A percentile compares a stretch with the other conserved stretches of the same genome.
Conservation (phyloP, 148 eudicot genomes). For the Cornus suecica region DNA sequence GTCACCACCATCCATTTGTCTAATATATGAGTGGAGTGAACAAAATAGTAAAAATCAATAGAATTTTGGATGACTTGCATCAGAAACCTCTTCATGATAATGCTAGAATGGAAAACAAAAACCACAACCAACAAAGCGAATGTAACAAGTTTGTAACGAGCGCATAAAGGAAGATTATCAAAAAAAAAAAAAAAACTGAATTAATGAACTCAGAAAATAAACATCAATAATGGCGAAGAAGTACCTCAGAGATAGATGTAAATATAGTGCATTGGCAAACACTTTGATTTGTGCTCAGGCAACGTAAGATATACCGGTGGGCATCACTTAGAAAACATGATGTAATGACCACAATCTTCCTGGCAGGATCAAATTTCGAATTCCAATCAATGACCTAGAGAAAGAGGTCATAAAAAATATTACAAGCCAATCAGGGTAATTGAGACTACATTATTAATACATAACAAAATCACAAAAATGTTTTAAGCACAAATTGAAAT, state of each 20-base stretch:
- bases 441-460: neutral
- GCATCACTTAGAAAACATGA: constrained; percentile 85
- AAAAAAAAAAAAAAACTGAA: neutral
- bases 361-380: constrained; percentile 39
- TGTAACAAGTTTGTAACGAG: neutral
- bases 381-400: constrained; percentile 68
- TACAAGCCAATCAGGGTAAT: neutral
- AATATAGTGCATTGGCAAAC: constrained; percentile 58
- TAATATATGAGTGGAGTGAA: neutral
- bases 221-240: constrained; percentile 9
- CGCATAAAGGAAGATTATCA: neutral
- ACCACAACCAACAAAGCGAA: too few relatives aligned
- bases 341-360: constrained; percentile 71
- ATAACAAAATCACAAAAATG: constrained; percentile 4
- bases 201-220: neutral
- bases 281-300: constrained; percentile 63
- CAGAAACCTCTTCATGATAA: neutral
- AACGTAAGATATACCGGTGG: constrained; percentile 84
- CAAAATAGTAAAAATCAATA: too few relatives aligned
- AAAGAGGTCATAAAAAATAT: constrained; percentile 11
- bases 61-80: neutral
- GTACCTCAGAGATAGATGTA: constrained; percentile 93
- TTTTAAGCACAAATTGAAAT: neutral
- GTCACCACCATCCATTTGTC: neutral
- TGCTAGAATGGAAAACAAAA: neutral